Evolutionary conservation across 305 asterid genomes (phyloP).

Genomic region (Petunia hybrid): DNA sequence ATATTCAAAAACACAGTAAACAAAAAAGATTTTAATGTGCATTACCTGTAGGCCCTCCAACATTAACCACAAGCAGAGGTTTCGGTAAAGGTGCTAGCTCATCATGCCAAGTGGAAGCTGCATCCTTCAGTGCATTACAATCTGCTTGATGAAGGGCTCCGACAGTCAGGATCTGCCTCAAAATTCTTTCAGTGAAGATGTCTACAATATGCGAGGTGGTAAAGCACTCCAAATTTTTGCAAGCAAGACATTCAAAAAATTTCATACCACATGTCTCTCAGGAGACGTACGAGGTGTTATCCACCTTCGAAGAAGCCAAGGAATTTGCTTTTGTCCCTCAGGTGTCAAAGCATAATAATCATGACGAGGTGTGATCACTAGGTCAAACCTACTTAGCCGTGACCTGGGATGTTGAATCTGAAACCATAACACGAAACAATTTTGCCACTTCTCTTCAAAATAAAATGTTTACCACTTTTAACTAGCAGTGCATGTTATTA

Average conservation of each 20-base stretch:
- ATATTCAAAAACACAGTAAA: not conserved
- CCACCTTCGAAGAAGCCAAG: conserved; percentile 70
- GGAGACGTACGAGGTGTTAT: conserved; percentile 81
- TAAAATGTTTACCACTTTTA: not conserved
- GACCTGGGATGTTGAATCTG: conserved; percentile 95
- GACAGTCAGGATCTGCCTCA: conserved; percentile 71
- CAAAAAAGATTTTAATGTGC: conserved; percentile 33
- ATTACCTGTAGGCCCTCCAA: conserved; percentile 90
- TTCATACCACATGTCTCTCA: conserved; percentile 69
- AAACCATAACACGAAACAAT: conserved; percentile 36
- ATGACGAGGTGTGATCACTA: conserved; percentile 81
- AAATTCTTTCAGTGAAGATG: conserved; percentile 17
- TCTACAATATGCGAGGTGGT: conserved; percentile 3
- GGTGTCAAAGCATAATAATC: conserved; percentile 80
- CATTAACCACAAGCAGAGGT: conserved; percentile 78
- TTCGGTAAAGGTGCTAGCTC: conserved; percentile 65
- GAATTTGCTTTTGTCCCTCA: conserved; percentile 75
- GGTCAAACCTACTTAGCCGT: conserved; percentile 75
- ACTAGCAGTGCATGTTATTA: conserved; percentile 15
- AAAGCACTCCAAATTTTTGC: conserved; percentile 30
- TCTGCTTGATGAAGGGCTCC: conserved; percentile 90
- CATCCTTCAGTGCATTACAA: conserved; percentile 65
- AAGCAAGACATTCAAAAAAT: conserved; percentile 31
- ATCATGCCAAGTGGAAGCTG: conserved; percentile 79
- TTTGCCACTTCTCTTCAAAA: not conserved